These are phyloP conservation scores for Typha latifolia DNA, from an alignment of 176 grass and related monocot species.

Conservation along the genomic window DNA sequence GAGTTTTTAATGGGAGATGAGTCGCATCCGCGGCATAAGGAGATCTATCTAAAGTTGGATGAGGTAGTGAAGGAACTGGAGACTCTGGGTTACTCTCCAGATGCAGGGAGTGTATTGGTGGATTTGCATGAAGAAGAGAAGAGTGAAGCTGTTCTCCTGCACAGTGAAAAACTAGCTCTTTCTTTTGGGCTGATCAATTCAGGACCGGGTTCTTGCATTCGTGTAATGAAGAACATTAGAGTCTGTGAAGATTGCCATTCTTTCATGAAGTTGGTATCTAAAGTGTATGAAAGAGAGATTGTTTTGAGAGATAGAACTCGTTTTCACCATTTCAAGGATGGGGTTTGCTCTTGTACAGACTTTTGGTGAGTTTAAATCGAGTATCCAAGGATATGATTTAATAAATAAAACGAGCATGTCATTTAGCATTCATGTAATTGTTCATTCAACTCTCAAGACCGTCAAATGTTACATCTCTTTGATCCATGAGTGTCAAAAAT, in stretches of 20 bases:
- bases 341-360: conserved; percentile 25
- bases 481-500: too few species aligned
- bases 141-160: conserved; percentile 30
- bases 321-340: conserved; percentile 33
- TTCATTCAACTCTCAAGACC: not conserved
- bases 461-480: too few species aligned
- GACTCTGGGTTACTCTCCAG: conserved; percentile 21
- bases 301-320: conserved; percentile 28
- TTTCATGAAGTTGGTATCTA: conserved; percentile 32
- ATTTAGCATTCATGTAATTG: not conserved
- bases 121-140: conserved; percentile 36
- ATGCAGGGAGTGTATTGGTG: conserved; percentile 21
- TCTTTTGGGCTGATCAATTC: conserved; percentile 33
- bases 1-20: conserved; percentile 33
- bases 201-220: conserved; percentile 22
- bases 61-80: conserved; percentile 33
- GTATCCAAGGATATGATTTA: not conserved
- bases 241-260: conserved; percentile 36
- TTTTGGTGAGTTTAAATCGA: conserved; percentile 24
- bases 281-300: conserved; percentile 27
- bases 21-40: conserved; percentile 29
- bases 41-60: conserved; percentile 23
- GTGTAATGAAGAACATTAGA: conserved; percentile 26
- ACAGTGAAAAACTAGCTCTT: conserved; percentile 33
- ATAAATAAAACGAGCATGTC: not conserved